phyloP scores from a whole-genome alignment of 2,329 filamentous ascomycete genomes.

The Diaporthe helianthi region DNA sequence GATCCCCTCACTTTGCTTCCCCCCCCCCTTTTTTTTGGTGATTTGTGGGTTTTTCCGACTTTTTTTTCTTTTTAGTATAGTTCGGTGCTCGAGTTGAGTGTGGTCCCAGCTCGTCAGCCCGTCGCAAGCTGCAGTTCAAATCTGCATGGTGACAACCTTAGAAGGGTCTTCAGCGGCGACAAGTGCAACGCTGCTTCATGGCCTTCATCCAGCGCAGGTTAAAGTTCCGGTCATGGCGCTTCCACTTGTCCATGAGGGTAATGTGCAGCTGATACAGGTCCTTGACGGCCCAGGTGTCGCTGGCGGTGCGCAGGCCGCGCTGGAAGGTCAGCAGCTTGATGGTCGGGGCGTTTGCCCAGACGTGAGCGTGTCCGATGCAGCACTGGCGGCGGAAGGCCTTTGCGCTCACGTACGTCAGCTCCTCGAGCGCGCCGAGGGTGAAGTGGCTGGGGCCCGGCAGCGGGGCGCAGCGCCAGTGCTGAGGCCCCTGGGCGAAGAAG shows the following conservation, averaged over 20 bases:
- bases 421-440: background rate
- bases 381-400: background rate
- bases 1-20: background rate
- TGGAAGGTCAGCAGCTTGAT: background rate
- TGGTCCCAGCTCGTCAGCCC: background rate
- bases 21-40: background rate
- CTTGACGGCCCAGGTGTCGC: background rate
- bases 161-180: background rate
- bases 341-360: background rate
- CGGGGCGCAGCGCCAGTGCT: background rate
- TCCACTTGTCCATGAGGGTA: background rate
- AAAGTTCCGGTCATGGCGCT: background rate
- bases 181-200: background rate
- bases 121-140: background rate
- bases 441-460: too few relatives aligned
- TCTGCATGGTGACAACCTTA: background rate
- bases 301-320: background rate
- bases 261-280: background rate
- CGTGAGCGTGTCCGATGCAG: background rate
- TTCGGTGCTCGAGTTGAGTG: too few relatives aligned
- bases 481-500: background rate
- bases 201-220: background rate
- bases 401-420: background rate
- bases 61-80: background rate
- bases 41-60: background rate